Evolutionary conservation across 2,329 filamentous ascomycete genomes (phyloP).

Genomic region (Rhynchosporium agropyri): DNA sequence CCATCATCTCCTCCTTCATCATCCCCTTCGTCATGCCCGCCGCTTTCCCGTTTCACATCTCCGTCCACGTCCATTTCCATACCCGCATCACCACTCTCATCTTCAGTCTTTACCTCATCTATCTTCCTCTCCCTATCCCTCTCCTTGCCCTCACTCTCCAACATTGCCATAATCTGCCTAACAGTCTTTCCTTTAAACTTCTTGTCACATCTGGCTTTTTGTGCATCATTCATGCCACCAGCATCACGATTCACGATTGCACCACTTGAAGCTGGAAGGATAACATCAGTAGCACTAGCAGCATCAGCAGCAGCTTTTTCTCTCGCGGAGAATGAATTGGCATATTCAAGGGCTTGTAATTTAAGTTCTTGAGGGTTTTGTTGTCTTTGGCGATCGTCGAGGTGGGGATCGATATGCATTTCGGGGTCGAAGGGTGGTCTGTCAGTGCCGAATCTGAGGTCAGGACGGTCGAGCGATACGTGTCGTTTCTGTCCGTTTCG

Average conservation of each 20-base stretch:
- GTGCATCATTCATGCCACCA: neutral
- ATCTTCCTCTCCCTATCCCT: neutral
- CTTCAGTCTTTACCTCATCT: neutral
- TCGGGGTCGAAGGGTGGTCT: neutral
- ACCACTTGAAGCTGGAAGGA: neutral
- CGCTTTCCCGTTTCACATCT: neutral
- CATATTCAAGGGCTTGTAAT: too few species aligned
- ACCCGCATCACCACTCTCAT: neutral
- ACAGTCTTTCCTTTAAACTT: conserved; percentile 2
- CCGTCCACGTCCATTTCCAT: neutral
- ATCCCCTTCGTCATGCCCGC: neutral
- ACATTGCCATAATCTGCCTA: conserved; percentile 1
- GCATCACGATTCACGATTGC: neutral
- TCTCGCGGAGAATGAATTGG: too few species aligned
- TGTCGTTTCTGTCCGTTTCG: too few species aligned
- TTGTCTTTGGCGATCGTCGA: too few species aligned
- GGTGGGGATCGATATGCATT: neutral
- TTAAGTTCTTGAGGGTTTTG: too few species aligned
- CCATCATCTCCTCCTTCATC: neutral
- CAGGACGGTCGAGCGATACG: neutral
- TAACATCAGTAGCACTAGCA: too few species aligned
- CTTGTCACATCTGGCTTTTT: neutral
- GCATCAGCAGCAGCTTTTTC: too few species aligned
- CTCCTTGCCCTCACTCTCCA: neutral
- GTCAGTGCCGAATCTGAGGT: neutral